These are phyloP conservation scores for Lomentospora prolificans DNA, from an alignment of 2,329 filamentous ascomycete genomes.

Conservation along the genomic window DNA sequence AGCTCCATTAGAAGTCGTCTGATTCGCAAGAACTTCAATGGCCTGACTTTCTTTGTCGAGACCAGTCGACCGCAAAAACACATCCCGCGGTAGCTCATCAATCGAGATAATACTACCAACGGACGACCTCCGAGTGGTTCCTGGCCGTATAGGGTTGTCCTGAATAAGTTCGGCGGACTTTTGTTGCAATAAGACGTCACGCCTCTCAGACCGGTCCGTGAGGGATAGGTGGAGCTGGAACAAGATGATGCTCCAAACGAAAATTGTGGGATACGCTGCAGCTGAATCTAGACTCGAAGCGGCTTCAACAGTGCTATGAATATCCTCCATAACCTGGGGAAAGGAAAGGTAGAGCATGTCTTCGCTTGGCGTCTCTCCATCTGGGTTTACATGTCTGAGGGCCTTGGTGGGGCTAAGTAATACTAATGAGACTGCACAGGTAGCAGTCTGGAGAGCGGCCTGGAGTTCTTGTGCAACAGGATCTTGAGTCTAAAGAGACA, in stretches of 20 bases:
- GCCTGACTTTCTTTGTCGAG: slow-evolving; percentile 41
- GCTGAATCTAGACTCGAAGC: slow-evolving; percentile 46
- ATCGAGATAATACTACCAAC: slow-evolving; percentile 54
- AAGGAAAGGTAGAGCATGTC: slow-evolving; percentile 54
- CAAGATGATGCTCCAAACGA: slow-evolving; percentile 73
- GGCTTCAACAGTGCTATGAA: slow-evolving; percentile 61
- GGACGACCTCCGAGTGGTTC: slow-evolving; percentile 42
- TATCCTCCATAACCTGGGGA: slow-evolving; percentile 56
- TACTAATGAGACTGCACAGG: slow-evolving; percentile 59
- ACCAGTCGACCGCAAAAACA: slow-evolving; percentile 41
- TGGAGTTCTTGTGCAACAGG: slow-evolving; percentile 10
- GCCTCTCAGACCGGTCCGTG: slow-evolving; percentile 49
- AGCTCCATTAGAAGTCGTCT: slow-evolving; percentile 37
- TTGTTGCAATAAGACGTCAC: slow-evolving; percentile 48
- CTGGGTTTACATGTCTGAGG: slow-evolving; percentile 44
- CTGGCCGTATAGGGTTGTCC: slow-evolving; percentile 24
- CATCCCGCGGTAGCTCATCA: slow-evolving; percentile 48
- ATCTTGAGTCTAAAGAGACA: slow-evolving; percentile 3
- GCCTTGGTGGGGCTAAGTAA: slow-evolving; percentile 58
- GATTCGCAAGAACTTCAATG: slow-evolving; percentile 38
- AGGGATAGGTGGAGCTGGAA: slow-evolving; percentile 58
- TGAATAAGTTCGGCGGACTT: slow-evolving; percentile 47
- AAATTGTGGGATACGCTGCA: slow-evolving; percentile 62
- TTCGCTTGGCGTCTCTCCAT: slow-evolving; percentile 30
- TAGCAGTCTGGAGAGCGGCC: slow-evolving; percentile 46